A percentile compares a stretch with the other conserved stretches of the same genome.
Conservation (phyloP, 2,329 filamentous ascomycete species). For the Botrytis cinerea region DNA sequence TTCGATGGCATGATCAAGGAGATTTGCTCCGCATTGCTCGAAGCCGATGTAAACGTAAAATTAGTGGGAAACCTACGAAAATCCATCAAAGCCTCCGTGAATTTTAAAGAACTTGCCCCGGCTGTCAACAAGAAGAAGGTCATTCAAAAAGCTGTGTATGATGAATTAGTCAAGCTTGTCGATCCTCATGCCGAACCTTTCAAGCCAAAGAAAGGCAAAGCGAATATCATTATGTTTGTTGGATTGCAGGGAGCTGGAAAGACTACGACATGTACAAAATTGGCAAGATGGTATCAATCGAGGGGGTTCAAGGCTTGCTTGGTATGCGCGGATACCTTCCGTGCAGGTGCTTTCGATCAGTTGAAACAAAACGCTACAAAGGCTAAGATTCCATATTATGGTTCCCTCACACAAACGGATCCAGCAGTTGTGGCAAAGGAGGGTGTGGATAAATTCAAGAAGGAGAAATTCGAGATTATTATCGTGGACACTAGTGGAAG, state of each 20-base stretch:
- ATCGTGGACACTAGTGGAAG: constrained; percentile 97
- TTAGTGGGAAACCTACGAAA: constrained; percentile 90
- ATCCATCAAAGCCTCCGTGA: constrained; percentile 86
- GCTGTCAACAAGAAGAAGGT: constrained; percentile 97
- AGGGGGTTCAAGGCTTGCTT: constrained; percentile 90
- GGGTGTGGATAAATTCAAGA: constrained; percentile 98
- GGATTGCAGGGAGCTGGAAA: constrained; percentile 97
- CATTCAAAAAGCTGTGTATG: constrained; percentile 97
- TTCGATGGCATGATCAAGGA: constrained; percentile 99
- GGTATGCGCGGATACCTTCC: constrained; percentile 97
- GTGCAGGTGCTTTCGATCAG: constrained; percentile 97
- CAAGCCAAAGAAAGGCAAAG: constrained; percentile 93
- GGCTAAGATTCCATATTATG: constrained; percentile 98
- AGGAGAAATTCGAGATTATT: constrained; percentile 96
- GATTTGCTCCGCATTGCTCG: constrained; percentile 91
- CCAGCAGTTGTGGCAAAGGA: constrained; percentile 91
- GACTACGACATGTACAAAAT: constrained; percentile 96
- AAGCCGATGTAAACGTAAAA: constrained; percentile 95
- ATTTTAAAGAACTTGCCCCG: constrained; percentile 89
- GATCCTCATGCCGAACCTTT: constrained; percentile 94
- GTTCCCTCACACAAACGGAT: constrained; percentile 93
- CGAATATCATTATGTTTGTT: constrained; percentile 99
- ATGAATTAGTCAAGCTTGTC: constrained; percentile 92
- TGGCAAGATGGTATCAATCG: constrained; percentile 91
- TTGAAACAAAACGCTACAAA: constrained; percentile 98